phyloP scores from a whole-genome alignment of 2,329 filamentous ascomycete species.

The Cercospora nicotianae region DNA sequence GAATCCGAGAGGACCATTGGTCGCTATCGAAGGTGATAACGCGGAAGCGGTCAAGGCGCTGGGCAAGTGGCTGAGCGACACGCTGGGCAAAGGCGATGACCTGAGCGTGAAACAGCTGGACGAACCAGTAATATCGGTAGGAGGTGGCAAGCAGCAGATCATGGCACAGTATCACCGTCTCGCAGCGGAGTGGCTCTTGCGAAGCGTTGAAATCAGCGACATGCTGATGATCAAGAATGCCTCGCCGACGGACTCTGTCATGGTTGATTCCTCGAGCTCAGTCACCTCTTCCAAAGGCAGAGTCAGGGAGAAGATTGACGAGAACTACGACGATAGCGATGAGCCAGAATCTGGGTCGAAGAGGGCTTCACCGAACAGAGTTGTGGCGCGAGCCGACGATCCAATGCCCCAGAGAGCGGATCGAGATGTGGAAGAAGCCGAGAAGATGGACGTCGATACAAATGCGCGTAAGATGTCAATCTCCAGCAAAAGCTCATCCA shows the following conservation, averaged over 20 bases:
- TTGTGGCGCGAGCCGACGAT: constrained; percentile 10
- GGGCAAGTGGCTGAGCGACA: constrained; percentile 61
- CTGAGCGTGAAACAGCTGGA: constrained; percentile 53
- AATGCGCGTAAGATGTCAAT: constrained; percentile 15
- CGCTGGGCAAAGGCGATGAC: constrained; percentile 54
- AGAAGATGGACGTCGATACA: constrained; percentile 30
- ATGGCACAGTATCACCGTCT: constrained; percentile 60
- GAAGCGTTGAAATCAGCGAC: constrained; percentile 67
- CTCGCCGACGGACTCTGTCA: constrained; percentile 27
- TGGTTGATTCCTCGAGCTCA: constrained; percentile 25
- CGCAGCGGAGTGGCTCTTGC: constrained; percentile 67
- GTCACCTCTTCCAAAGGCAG: constrained; percentile 7
- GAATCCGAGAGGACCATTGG: constrained; percentile 66
- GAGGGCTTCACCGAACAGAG: constrained; percentile 7
- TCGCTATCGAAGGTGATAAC: constrained; percentile 78
- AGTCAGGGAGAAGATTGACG: constrained; percentile 26
- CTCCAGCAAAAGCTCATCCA: constrained; percentile 12
- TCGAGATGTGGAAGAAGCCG: constrained; percentile 15
- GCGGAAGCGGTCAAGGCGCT: constrained; percentile 64
- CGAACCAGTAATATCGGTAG: constrained; percentile 47
- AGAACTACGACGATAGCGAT: constrained; percentile 31
- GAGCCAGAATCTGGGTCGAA: constrained; percentile 10
- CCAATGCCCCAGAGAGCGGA: not conserved
- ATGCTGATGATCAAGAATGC: constrained; percentile 24
- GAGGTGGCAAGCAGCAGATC: constrained; percentile 38